Evolutionary conservation across 805 yeast species (phyloP).

Genomic region (Torulaspora franciscae): DNA sequence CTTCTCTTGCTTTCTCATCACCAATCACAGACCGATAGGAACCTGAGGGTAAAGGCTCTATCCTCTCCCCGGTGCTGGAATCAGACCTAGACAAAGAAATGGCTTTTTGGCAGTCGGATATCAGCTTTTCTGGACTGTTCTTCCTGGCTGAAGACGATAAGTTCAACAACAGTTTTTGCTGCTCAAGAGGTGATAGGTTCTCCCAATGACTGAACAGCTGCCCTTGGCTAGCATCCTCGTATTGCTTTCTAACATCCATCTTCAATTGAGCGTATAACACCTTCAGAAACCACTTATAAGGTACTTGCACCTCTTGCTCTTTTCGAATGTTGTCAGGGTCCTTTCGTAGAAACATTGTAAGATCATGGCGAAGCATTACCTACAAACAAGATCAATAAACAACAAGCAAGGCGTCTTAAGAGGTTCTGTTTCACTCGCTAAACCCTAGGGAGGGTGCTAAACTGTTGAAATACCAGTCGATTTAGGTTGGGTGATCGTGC

Average conservation of each 20-base stretch:
- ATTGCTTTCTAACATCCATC: conserved; percentile 32
- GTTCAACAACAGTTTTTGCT: conserved; percentile 37
- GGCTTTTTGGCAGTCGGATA: conserved; percentile 40
- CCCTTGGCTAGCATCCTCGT: conserved; percentile 45
- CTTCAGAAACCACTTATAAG: not conserved
- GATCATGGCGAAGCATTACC: conserved; percentile 4
- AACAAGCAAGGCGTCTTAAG: not conserved
- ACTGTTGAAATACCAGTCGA: not conserved
- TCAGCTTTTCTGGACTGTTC: conserved; percentile 31
- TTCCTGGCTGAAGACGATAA: conserved; percentile 18
- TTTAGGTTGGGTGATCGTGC: not conserved
- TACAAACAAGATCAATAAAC: not conserved
- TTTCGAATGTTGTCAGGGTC: conserved; percentile 2
- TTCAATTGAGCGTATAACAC: not conserved
- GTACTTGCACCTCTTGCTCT: not conserved
- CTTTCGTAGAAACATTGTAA: conserved; percentile 3
- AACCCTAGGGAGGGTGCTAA: not conserved
- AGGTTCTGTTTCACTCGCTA: not conserved
- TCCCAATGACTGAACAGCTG: conserved; percentile 51
- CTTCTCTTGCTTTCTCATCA: conserved; percentile 25
- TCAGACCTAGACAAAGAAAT: conserved; percentile 37
- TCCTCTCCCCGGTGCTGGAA: conserved; percentile 20
- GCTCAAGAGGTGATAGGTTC: conserved; percentile 36
- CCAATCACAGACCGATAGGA: conserved; percentile 48
- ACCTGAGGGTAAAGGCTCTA: conserved; percentile 50